Percentiles rank a stretch among this genome's conserved stretches.
Conservation (phyloP, 1,284 basidiomycete species). For the Fistulinella staudtii region DNA sequence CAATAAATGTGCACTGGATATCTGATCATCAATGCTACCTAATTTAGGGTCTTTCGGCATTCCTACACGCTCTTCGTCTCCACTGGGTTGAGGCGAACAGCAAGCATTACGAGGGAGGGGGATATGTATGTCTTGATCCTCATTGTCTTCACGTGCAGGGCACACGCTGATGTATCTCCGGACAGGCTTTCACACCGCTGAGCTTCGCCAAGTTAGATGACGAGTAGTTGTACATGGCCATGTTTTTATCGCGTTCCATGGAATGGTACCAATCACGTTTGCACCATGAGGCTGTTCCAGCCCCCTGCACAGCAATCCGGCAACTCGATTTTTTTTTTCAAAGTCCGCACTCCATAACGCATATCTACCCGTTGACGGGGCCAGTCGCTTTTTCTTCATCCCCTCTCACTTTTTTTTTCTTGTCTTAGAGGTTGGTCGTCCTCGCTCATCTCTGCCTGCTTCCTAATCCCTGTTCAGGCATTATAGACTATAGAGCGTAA, state of each 20-base stretch:
- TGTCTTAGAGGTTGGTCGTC: conserved; percentile 45
- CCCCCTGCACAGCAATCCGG: conserved; percentile 2
- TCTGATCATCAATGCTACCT: conserved; percentile 11
- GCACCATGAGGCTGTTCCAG: conserved; percentile 20
- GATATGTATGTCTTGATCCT: conserved; percentile 61
- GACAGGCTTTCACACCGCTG: conserved; percentile 62
- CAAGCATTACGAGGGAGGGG: conserved; percentile 92
- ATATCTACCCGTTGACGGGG: conserved; percentile 15
- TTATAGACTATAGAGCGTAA: conserved; percentile 47
- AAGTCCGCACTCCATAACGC: conserved; percentile 25
- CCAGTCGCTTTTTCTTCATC: conserved; percentile 15
- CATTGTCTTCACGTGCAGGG: conserved; percentile 21
- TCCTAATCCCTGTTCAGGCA: conserved; percentile 37
- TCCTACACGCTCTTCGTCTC: conserved; percentile 93
- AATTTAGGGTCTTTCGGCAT: conserved; percentile 82
- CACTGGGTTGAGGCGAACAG: conserved; percentile 99
- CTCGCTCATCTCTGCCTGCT: neutral
- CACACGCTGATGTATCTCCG: conserved; percentile 31
- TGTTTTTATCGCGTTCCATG: conserved; percentile 6
- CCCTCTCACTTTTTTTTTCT: conserved; percentile 33
- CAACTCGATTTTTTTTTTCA: conserved; percentile 21
- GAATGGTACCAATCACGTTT: conserved; percentile 9
- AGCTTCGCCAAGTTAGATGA: conserved; percentile 55
- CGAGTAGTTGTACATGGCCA: conserved; percentile 15
- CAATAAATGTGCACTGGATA: conserved; percentile 16